phyloP scores from a whole-genome alignment of 768 basidiomycete species.

The Gymnopilus dilepis region DNA sequence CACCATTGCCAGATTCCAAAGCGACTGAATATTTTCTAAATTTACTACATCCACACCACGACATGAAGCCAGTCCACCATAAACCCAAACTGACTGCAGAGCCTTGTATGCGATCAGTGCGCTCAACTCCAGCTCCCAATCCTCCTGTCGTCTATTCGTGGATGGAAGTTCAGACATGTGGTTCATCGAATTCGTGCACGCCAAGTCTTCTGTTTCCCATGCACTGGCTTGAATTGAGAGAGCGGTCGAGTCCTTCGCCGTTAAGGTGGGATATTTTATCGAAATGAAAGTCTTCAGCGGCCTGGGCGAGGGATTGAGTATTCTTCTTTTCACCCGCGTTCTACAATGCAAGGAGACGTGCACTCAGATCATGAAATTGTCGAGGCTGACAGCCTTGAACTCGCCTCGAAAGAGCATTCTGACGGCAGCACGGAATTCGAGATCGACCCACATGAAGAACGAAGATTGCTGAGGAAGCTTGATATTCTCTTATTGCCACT shows the following conservation, averaged over 20 bases:
- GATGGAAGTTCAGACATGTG: neutral
- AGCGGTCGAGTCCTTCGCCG: neutral
- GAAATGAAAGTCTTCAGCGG: neutral
- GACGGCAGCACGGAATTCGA: conserved; percentile 5
- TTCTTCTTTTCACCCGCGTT: neutral
- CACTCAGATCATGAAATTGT: conserved; percentile 1
- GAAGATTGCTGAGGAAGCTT: conserved; percentile 39
- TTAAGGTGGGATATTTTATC: neutral
- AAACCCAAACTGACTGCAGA: too few relatives aligned
- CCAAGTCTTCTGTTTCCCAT: conserved; percentile 9
- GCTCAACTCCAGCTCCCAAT: too few relatives aligned
- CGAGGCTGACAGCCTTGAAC: neutral
- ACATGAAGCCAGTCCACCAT: too few relatives aligned
- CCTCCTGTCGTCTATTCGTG: neutral
- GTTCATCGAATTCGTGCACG: neutral
- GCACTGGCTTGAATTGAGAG: neutral
- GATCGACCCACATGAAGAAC: conserved; percentile 41
- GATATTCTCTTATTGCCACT: conserved; percentile 42
- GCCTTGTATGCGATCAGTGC: neutral
- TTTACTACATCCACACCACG: too few relatives aligned
- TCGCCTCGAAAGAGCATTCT: conserved; percentile 9
- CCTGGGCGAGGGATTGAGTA: too few relatives aligned
- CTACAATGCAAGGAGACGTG: neutral
- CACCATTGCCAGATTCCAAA: too few relatives aligned
- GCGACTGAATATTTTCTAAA: too few relatives aligned